Evolutionary conservation across 2,329 filamentous ascomycete species (phyloP).

Genomic region (Nigrospora oryzae): DNA sequence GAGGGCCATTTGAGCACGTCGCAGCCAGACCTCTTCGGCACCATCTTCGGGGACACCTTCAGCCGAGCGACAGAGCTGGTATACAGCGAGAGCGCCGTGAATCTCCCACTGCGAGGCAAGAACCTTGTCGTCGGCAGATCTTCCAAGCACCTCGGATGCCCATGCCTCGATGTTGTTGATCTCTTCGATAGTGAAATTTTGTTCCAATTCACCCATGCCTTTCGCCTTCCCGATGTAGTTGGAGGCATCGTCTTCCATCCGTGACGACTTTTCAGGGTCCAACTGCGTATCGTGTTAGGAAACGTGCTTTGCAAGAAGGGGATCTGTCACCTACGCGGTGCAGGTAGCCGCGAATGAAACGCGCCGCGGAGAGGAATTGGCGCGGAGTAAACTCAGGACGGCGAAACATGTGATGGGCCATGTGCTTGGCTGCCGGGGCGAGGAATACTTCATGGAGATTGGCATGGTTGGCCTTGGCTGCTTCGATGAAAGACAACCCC

Average conservation of each 20-base stretch:
- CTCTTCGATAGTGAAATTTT: slow-evolving; percentile 10
- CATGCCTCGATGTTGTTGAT: slow-evolving; percentile 16
- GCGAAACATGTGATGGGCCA: slow-evolving; percentile 18
- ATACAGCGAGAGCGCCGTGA: slow-evolving; percentile 16
- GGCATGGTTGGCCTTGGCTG: slow-evolving; percentile 8
- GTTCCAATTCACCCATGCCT: slow-evolving; percentile 10
- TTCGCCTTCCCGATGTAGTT: slow-evolving; percentile 6
- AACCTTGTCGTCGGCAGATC: slow-evolving; percentile 8
- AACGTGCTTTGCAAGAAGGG: no score
- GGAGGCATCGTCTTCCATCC: slow-evolving; percentile 12
- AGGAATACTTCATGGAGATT: slow-evolving; percentile 15
- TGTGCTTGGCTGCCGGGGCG: slow-evolving; percentile 12
- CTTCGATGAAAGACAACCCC: slow-evolving; percentile 9
- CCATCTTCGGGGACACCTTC: slow-evolving; percentile 6
- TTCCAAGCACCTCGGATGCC: slow-evolving; percentile 10
- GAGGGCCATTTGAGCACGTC: slow-evolving; percentile 15
- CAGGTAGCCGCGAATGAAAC: slow-evolving; percentile 19
- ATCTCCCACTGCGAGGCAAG: slow-evolving; percentile 19
- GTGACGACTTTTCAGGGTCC: slow-evolving; percentile 9
- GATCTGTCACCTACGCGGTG: slow-evolving; percentile 12
- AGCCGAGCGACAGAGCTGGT: slow-evolving; percentile 13
- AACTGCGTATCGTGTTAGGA: slow-evolving; percentile 13
- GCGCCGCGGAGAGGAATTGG: slow-evolving; percentile 15
- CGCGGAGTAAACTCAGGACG: slow-evolving; percentile 17
- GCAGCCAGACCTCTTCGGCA: slow-evolving; percentile 12